Conservation (phyloP, 257 asterid genomes). For the Salvia rosmarinus region DNA sequence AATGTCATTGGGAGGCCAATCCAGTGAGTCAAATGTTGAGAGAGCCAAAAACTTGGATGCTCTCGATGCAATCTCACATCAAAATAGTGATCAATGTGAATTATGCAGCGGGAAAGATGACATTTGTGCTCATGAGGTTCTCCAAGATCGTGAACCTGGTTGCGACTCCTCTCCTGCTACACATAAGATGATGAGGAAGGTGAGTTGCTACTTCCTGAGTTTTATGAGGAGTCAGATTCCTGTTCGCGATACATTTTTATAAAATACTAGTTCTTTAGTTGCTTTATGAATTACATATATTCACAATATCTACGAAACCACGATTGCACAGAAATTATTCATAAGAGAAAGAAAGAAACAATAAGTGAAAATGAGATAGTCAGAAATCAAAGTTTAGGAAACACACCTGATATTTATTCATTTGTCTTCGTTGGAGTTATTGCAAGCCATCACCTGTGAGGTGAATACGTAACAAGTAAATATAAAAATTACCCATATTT, state of each 20-base stretch:
- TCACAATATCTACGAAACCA: slow-evolving; percentile 14
- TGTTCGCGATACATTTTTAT: background rate
- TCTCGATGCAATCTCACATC: slow-evolving; percentile 32
- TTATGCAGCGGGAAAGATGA: slow-evolving; percentile 63
- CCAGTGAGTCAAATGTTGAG: slow-evolving; percentile 36
- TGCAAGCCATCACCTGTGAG: background rate
- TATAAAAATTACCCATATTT: background rate
- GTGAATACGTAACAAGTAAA: background rate
- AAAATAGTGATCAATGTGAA: slow-evolving; percentile 47
- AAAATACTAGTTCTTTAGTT: background rate
- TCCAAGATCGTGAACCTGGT: slow-evolving; percentile 58
- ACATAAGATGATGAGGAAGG: slow-evolving; percentile 72
- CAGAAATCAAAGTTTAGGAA: slow-evolving; percentile 8
- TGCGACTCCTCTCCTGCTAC: slow-evolving; percentile 42
- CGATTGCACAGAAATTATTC: slow-evolving; percentile 5
- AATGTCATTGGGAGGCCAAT: slow-evolving; percentile 44
- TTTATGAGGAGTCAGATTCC: slow-evolving; percentile 9
- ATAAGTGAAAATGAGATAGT: background rate
- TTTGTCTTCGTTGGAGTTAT: background rate
- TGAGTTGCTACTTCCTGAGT: slow-evolving; percentile 28
- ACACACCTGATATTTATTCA: background rate
- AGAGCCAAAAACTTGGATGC: slow-evolving; percentile 40
- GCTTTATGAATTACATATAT: background rate
- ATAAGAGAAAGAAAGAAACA: too few relatives aligned
- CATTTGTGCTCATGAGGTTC: slow-evolving; percentile 72